These are phyloP conservation scores for Stachybotrys chlorohalonatus DNA, from an alignment of 2,329 filamentous ascomycete genomes.

Conservation along the genomic window DNA sequence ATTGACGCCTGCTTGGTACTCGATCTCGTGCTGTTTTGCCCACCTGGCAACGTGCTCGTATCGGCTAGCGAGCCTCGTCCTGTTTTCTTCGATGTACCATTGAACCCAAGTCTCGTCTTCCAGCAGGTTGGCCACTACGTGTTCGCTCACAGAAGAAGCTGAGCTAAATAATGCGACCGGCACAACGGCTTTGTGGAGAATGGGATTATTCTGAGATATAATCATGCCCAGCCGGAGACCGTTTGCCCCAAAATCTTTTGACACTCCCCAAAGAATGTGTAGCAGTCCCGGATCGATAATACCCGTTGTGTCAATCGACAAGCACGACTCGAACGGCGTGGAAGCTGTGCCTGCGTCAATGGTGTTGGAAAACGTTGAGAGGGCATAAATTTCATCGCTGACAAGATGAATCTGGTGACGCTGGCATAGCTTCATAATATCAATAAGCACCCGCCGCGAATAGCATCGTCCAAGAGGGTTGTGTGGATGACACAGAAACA, in stretches of 20 bases:
- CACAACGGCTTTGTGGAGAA: too few species aligned
- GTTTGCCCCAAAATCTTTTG: neutral
- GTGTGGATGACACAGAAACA: slow-evolving; percentile 40
- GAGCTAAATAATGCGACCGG: too few species aligned
- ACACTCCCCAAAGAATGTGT: neutral
- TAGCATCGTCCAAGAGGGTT: slow-evolving; percentile 44
- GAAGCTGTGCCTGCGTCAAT: slow-evolving; percentile 14
- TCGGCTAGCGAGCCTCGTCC: too few species aligned
- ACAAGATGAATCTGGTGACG: slow-evolving; percentile 42
- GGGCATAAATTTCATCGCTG: slow-evolving; percentile 40
- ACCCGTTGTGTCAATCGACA: neutral
- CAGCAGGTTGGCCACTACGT: too few species aligned
- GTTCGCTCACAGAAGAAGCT: too few species aligned
- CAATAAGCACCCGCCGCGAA: slow-evolving; percentile 25
- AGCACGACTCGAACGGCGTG: slow-evolving; percentile 24
- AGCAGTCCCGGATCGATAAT: neutral
- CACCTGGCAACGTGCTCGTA: too few species aligned
- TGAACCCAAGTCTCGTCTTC: too few species aligned
- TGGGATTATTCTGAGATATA: neutral
- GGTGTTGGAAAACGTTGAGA: slow-evolving; percentile 38
- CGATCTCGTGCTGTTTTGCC: too few species aligned
- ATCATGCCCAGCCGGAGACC: neutral
- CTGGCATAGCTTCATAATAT: slow-evolving; percentile 36
- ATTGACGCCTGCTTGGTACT: too few species aligned
- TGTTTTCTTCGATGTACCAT: too few species aligned